phyloP scores from a whole-genome alignment of 2,329 filamentous ascomycete genomes.

The Talaromyces marneffei region DNA sequence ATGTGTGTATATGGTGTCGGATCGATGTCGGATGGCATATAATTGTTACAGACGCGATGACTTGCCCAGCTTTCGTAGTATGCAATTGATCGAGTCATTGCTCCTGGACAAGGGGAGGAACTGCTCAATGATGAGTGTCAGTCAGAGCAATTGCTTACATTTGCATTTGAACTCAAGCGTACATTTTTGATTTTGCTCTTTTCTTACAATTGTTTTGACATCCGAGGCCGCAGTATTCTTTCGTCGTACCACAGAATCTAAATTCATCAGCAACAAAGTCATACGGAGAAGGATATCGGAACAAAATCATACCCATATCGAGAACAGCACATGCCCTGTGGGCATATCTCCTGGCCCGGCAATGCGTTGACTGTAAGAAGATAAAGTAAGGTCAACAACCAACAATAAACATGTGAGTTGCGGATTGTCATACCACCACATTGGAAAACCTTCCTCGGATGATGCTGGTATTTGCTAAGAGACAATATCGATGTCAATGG shows the following conservation, averaged over 20 bases:
- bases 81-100: constrained; percentile 22
- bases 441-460: constrained; percentile 1
- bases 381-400: background rate
- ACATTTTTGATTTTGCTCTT: constrained; percentile 1
- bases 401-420: background rate
- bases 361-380: constrained; percentile 9
- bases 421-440: constrained; percentile 12
- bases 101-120: background rate
- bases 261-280: background rate
- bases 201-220: constrained; percentile 14
- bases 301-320: constrained; percentile 15
- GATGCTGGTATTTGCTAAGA: constrained; percentile 41
- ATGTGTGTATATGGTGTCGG: constrained; percentile 21
- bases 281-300: constrained; percentile 33
- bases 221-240: constrained; percentile 15
- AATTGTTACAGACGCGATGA: constrained; percentile 11
- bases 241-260: constrained; percentile 15
- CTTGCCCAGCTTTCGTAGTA: constrained; percentile 33
- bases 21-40: constrained; percentile 16
- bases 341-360: constrained; percentile 11
- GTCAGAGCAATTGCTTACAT: background rate
- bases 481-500: constrained; percentile 33
- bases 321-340: constrained; percentile 14
- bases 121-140: background rate
- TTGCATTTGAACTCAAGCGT: background rate